These are phyloP conservation scores for Cucurbita ficifolia DNA, from an alignment of 306 rosid species.

Conservation along the genomic window DNA sequence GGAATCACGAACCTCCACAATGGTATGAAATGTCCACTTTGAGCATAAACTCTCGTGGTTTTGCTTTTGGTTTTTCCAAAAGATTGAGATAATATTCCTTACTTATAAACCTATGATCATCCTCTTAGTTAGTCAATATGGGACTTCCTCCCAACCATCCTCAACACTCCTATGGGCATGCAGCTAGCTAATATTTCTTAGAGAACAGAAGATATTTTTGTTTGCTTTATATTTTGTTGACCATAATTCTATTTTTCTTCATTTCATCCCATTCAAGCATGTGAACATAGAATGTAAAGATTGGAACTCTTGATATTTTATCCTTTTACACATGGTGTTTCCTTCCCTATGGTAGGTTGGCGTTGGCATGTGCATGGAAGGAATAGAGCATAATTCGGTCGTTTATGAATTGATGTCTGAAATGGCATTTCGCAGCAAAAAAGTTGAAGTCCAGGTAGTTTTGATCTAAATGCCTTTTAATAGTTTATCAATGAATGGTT, in stretches of 20 bases:
- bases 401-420: conserved; percentile 80
- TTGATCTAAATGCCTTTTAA: not conserved
- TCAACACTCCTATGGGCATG: not conserved
- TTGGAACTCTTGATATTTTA: not conserved
- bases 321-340: not conserved
- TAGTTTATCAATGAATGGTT: not conserved
- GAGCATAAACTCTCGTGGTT: no score
- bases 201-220: not conserved
- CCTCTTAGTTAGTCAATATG: no score
- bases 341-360: conserved; percentile 44
- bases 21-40: no score
- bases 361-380: conserved; percentile 99
- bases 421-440: conserved; percentile 75
- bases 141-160: no score
- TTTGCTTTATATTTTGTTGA: not conserved
- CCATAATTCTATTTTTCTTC: not conserved
- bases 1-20: no score
- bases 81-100: no score
- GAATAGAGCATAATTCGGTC: conserved; percentile 85
- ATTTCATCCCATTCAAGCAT: not conserved
- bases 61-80: no score
- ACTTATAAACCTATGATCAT: no score
- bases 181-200: not conserved
- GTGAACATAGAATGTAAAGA: not conserved
- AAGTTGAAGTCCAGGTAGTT: conserved; percentile 52